phyloP scores from a whole-genome alignment of 2,329 filamentous ascomycete genomes.

The Scedosporium minutisporum region DNA sequence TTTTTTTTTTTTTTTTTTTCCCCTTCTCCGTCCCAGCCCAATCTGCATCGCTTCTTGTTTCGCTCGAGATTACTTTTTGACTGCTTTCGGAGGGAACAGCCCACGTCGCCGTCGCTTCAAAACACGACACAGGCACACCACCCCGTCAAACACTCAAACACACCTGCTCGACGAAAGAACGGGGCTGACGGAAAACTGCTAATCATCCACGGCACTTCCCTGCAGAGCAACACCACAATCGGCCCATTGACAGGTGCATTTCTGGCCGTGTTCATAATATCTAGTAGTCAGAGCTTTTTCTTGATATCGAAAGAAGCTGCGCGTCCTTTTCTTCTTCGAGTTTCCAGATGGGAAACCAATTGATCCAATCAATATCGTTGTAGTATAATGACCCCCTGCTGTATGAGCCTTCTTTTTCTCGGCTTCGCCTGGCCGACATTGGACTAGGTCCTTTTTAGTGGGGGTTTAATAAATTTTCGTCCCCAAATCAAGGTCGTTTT shows the following conservation, averaged over 20 bases:
- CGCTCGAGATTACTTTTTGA: not conserved
- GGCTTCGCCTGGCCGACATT: not conserved
- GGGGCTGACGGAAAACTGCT: not conserved
- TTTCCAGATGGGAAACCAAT: not conserved
- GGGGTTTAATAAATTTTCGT: not conserved
- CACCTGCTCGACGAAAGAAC: not conserved
- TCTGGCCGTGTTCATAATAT: not conserved
- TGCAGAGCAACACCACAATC: not conserved
- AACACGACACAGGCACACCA: slow-evolving; percentile 1
- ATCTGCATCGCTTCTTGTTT: not conserved
- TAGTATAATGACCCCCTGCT: not conserved
- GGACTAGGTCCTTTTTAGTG: not conserved
- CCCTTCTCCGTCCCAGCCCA: not conserved
- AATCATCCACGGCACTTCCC: not conserved
- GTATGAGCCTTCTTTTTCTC: not conserved
- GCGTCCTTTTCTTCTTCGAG: not conserved
- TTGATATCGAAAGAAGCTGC: not conserved
- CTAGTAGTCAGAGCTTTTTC: not conserved
- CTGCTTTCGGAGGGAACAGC: not conserved
- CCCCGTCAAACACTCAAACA: not conserved
- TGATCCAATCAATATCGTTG: not conserved
- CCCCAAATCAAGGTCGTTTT: not conserved
- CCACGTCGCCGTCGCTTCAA: not conserved
- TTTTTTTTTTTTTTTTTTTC: not conserved
- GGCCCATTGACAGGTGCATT: not conserved